These are phyloP conservation scores for Gamsiella multidivaricata DNA, from an alignment of 192 early-diverging fungal species.

Conservation along the genomic window DNA sequence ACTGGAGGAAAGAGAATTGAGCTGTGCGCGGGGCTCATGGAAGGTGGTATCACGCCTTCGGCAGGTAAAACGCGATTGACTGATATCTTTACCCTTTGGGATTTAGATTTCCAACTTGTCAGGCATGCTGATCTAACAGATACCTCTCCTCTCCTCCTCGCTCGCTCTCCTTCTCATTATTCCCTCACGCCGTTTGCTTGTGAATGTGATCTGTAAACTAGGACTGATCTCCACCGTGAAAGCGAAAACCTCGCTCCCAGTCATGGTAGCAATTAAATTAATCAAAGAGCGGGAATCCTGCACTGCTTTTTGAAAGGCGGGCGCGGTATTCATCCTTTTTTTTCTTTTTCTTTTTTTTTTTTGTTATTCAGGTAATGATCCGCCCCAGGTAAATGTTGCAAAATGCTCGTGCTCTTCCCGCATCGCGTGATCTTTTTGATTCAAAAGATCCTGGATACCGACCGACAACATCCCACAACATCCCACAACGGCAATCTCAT, in stretches of 20 bases:
- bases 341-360: not conserved
- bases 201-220: constrained; percentile 16
- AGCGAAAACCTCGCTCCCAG: constrained; percentile 59
- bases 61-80: constrained; percentile 41
- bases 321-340: not conserved
- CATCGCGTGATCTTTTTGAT: no score
- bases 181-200: not conserved
- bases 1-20: constrained; percentile 70
- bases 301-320: not conserved
- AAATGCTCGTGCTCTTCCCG: no score
- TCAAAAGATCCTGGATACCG: no score
- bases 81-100: no score
- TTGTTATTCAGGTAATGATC: constrained; percentile 77
- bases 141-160: no score
- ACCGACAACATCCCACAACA: not conserved
- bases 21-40: constrained; percentile 72
- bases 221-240: constrained; percentile 55
- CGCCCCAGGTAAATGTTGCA: constrained; percentile 64
- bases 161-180: not conserved
- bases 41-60: constrained; percentile 74
- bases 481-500: not conserved
- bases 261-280: constrained; percentile 55
- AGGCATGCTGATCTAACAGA: no score
- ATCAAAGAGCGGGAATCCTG: not conserved
- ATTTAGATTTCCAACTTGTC: no score